phyloP scores from a whole-genome alignment of 1,284 basidiomycete genomes.

The Butyriboletus appendiculatus region DNA sequence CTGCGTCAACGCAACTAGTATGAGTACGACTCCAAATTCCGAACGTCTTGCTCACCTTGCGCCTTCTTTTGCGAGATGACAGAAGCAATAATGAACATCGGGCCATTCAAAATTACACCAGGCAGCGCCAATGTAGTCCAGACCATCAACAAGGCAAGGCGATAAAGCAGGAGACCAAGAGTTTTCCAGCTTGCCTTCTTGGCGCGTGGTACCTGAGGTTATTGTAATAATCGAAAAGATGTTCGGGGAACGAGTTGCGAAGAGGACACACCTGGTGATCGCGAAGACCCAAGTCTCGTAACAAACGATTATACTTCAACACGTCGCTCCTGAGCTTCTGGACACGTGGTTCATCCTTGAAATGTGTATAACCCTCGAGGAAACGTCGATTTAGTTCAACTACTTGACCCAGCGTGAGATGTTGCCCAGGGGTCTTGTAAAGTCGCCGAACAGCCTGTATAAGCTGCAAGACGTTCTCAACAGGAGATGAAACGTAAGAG shows the following conservation, averaged over 20 bases:
- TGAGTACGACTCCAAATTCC: constrained; percentile 1
- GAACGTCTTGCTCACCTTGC: constrained; percentile 58
- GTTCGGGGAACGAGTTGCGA: neutral
- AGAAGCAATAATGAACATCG: constrained; percentile 94
- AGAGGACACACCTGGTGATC: constrained; percentile 87
- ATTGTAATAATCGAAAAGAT: neutral
- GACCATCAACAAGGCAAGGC: constrained; percentile 75
- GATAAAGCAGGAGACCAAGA: constrained; percentile 83
- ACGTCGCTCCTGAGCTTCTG: constrained; percentile 83
- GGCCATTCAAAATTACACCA: constrained; percentile 93
- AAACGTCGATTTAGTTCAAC: constrained; percentile 97
- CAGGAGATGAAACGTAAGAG: neutral
- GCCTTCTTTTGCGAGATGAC: constrained; percentile 90
- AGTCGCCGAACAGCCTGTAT: constrained; percentile 95
- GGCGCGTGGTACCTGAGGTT: constrained; percentile 70
- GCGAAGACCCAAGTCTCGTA: constrained; percentile 93
- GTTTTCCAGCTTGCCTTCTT: constrained; percentile 89
- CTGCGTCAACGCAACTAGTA: constrained; percentile 43
- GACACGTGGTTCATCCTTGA: constrained; percentile 93
- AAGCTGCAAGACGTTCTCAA: constrained; percentile 48
- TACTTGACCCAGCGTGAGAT: constrained; percentile 93
- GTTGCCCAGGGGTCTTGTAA: constrained; percentile 94
- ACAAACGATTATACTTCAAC: constrained; percentile 90
- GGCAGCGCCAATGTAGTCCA: constrained; percentile 93
- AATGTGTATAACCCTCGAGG: constrained; percentile 91